Evolutionary conservation across 1,284 basidiomycete genomes (phyloP), one percentile per base, ranked within the genome.

Genomic region (Phellinidium pouzarii): DNA sequence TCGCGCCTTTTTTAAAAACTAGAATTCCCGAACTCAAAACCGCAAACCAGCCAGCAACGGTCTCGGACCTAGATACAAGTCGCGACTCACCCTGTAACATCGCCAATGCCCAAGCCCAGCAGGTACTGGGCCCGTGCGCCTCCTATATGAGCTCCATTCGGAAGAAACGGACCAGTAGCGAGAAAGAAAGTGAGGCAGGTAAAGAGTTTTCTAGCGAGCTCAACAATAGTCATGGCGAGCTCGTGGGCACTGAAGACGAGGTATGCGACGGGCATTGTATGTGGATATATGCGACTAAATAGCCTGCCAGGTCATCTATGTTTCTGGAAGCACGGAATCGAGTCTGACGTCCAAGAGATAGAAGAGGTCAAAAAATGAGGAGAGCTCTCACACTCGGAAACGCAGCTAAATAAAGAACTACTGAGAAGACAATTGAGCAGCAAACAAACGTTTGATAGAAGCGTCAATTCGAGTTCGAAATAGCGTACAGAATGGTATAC

Each of bases 81-180:
- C 46, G 9, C 9, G 31, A 62, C 60, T 59, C 72, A 84, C 75
- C 89, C 87, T 48, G 87, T 91, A 57, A 91, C 78, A 61, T 91
- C 88, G 23, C 78, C 87, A 59, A 82, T 80, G 53, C 58, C 58
- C 8, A 58, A 26, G 14, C 59, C 59, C 14, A 59, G 44, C 11
- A 59, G 38, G 36, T 59, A 59, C 46, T 58, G 54, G 31, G 48
- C 59, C 26, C 45, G 40, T 5, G 23, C 48, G 17, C 25, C 23
- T 26, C 20, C 36, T 17, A 40, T 40, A 43, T 17, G 31, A 29
- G 31, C 22, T 37, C 3, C 20, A 11, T 17, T 7, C 8, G 37
- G n/a, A 3, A 40, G 19, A 11, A 40, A 1, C 37, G 37, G 14
- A 8, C n/a, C n/a, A n/a, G 37, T n/a, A 20, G n/a, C 37, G 37